phyloP scores from a whole-genome alignment of 177 flowering plant genomes.

The Vitis hybrid region DNA sequence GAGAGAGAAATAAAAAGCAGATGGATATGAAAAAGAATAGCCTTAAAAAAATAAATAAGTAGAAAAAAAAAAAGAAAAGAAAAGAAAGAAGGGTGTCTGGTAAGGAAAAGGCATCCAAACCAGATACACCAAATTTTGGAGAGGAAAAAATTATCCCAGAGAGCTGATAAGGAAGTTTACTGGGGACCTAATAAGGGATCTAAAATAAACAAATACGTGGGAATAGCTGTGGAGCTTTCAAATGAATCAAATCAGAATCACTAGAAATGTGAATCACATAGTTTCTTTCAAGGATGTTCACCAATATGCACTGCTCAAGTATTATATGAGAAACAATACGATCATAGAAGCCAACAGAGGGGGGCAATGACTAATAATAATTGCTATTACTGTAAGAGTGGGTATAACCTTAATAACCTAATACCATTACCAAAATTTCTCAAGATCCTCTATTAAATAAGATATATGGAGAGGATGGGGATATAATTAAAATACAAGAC shows the following conservation, averaged over 20 bases:
- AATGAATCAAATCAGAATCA: neutral
- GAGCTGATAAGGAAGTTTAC: neutral
- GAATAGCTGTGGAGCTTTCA: neutral
- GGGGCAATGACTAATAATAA: neutral
- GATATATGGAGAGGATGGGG: too few relatives aligned
- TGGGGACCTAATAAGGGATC: neutral
- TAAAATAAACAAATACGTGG: too few relatives aligned
- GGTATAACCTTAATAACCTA: too few relatives aligned
- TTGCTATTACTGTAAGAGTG: neutral
- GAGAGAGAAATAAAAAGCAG: neutral
- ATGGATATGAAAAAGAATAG: neutral
- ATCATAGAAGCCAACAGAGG: neutral
- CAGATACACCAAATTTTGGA: neutral
- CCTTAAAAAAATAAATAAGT: neutral
- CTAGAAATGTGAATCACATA: neutral
- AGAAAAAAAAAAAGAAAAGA: neutral
- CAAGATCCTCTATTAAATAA: too few relatives aligned
- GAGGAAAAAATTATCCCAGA: neutral
- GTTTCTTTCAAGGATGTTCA: neutral
- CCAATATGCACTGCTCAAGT: neutral
- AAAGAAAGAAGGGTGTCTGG: too few relatives aligned
- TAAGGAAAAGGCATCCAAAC: neutral
- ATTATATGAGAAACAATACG: neutral
- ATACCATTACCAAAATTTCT: too few relatives aligned
- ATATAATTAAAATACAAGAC: too few relatives aligned